Conservation (phyloP, 2,329 filamentous ascomycete species). For the Alternaria triticina region DNA sequence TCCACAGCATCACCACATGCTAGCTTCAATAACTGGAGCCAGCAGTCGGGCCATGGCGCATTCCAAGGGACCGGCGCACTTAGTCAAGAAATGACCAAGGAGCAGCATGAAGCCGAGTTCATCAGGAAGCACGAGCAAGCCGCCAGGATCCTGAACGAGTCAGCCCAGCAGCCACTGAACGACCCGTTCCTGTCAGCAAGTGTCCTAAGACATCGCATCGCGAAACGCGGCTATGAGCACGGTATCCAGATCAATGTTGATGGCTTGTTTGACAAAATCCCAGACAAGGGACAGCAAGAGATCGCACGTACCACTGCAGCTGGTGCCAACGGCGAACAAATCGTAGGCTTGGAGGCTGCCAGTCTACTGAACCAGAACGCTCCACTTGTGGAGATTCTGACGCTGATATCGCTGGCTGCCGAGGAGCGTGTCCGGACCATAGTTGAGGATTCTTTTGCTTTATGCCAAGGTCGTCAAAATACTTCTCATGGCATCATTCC, state of each 20-base stretch:
- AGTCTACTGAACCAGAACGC: conserved; percentile 76
- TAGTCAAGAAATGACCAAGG: conserved; percentile 67
- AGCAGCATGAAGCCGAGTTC: conserved; percentile 69
- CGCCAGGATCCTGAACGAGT: conserved; percentile 65
- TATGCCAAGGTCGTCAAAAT: conserved; percentile 74
- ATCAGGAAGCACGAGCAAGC: conserved; percentile 71
- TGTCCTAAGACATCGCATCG: conserved; percentile 60
- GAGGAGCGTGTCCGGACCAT: conserved; percentile 79
- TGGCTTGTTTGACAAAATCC: conserved; percentile 56
- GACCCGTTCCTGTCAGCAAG: conserved; percentile 75
- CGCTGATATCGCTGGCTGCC: conserved; percentile 80
- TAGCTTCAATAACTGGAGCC: conserved; percentile 56
- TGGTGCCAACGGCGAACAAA: conserved; percentile 66
- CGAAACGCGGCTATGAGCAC: conserved; percentile 64
- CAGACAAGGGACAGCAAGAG: conserved; percentile 38
- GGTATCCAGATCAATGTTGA: conserved; percentile 66
- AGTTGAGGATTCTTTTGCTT: conserved; percentile 75
- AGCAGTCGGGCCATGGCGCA: conserved; percentile 45
- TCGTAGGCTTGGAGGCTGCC: conserved; percentile 60
- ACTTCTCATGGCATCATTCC: conserved; percentile 82
- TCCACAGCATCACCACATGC: conserved; percentile 50
- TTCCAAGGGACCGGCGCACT: conserved; percentile 49
- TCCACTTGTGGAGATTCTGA: conserved; percentile 79
- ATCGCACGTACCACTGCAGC: conserved; percentile 49
- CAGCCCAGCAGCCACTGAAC: conserved; percentile 71